phyloP scores from a whole-genome alignment of 495 filamentous ascomycete species.

The Daldinia loculata region DNA sequence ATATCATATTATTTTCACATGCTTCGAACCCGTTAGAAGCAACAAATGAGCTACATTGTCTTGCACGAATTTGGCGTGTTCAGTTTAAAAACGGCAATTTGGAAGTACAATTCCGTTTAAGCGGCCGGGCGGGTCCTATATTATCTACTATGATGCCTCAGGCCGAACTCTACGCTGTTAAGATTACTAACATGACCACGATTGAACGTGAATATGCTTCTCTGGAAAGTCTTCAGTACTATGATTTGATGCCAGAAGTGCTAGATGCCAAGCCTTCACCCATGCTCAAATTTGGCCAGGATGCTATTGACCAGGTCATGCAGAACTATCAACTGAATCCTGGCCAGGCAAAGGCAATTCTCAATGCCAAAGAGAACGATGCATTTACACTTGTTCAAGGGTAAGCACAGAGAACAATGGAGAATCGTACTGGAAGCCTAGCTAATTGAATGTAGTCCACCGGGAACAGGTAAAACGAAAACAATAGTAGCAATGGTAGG shows the following conservation, averaged over 20 bases:
- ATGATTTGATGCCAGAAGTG: constrained; percentile 93
- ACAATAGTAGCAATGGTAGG: constrained; percentile 97
- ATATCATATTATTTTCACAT: constrained; percentile 85
- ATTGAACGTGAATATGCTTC: constrained; percentile 96
- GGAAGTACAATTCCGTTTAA: constrained; percentile 86
- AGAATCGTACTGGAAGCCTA: not conserved
- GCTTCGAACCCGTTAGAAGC: constrained; percentile 70
- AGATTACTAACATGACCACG: constrained; percentile 86
- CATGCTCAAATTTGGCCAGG: constrained; percentile 77
- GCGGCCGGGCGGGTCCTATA: constrained; percentile 48
- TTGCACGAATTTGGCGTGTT: constrained; percentile 82
- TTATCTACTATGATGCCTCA: constrained; percentile 57
- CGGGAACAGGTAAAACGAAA: constrained; percentile 97
- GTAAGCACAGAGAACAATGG: constrained; percentile 48
- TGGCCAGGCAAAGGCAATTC: constrained; percentile 91
- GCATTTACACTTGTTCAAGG: constrained; percentile 96
- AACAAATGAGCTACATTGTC: constrained; percentile 74
- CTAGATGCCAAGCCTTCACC: constrained; percentile 87
- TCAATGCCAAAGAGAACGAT: constrained; percentile 91
- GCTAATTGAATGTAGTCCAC: constrained; percentile 64
- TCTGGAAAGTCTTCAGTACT: constrained; percentile 87
- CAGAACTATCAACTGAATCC: constrained; percentile 83
- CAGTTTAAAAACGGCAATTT: constrained; percentile 78
- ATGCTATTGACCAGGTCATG: constrained; percentile 70
- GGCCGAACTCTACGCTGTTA: constrained; percentile 74